A percentile compares a stretch with the other conserved stretches of the same genome.
These are phyloP conservation scores for Stagonosporopsis rhizophila DNA, from an alignment of 2,329 filamentous ascomycete species.

Conservation along the genomic window DNA sequence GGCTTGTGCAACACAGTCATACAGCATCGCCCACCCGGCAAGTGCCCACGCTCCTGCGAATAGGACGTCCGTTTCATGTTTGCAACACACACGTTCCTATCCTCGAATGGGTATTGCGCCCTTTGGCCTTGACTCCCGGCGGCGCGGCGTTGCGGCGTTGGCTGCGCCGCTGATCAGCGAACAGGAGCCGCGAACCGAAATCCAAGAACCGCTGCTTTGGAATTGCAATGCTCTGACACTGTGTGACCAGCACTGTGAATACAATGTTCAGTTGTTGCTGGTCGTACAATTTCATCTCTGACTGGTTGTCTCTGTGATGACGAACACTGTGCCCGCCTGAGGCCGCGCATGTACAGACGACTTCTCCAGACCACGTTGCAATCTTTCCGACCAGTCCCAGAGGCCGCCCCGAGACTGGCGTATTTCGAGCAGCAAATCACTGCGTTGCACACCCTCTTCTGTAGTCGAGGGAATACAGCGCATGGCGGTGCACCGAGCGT, in stretches of 20 bases:
- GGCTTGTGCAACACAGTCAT: constrained; percentile 42
- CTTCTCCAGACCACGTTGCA: constrained; percentile 35
- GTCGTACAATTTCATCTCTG: constrained; percentile 27
- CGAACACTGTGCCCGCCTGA: constrained; percentile 22
- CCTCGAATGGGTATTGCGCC: constrained; percentile 21
- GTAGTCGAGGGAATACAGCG: constrained; percentile 29
- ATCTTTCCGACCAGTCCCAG: constrained; percentile 25
- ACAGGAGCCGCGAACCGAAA: constrained; percentile 2
- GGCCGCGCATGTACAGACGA: constrained; percentile 17
- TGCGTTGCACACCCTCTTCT: constrained; percentile 7
- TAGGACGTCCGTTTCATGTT: constrained; percentile 27
- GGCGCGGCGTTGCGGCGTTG: constrained; percentile 24
- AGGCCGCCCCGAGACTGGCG: constrained; percentile 25
- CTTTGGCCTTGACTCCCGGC: constrained; percentile 13
- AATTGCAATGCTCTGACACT: constrained; percentile 5
- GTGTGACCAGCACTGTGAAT: constrained; percentile 10
- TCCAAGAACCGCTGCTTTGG: constrained; percentile 17
- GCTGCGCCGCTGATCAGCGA: constrained; percentile 36
- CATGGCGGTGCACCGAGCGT: constrained; percentile 34
- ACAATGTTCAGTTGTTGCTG: constrained; percentile 30
- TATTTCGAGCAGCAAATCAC: constrained; percentile 15
- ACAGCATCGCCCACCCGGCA: constrained; percentile 29
- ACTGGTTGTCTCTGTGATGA: constrained; percentile 20
- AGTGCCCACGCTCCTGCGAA: constrained; percentile 27
- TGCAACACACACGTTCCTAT: constrained; percentile 26